These are phyloP conservation scores for Candida palmyrensis DNA, from an alignment of 805 yeast species.

Conservation along the genomic window DNA sequence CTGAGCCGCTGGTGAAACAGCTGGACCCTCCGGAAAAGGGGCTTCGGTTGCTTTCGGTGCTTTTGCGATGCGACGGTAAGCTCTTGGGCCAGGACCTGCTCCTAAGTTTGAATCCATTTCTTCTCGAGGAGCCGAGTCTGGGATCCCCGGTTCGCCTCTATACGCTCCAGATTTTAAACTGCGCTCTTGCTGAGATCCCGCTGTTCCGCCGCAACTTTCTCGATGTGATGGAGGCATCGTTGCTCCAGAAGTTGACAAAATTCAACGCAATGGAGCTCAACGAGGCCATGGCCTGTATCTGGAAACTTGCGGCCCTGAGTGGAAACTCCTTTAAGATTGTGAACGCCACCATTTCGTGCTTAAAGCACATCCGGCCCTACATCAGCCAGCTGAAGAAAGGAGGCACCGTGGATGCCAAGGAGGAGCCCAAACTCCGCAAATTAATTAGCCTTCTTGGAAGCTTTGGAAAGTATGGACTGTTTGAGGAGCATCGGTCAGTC, in stretches of 20 bases:
- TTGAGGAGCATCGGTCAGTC: conserved; percentile 40
- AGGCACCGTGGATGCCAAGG: conserved; percentile 10
- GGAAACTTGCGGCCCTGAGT: conserved; percentile 48
- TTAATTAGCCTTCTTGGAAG: conserved; percentile 61
- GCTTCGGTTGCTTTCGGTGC: conserved; percentile 49
- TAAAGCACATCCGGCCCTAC: conserved; percentile 46
- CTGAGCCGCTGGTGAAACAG: no score
- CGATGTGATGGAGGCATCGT: conserved; percentile 41
- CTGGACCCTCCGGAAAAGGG: conserved; percentile 31
- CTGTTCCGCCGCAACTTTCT: conserved; percentile 49
- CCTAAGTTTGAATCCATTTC: conserved; percentile 56
- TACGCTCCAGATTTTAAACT: conserved; percentile 50
- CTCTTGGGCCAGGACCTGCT: conserved; percentile 66
- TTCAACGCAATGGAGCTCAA: conserved; percentile 56
- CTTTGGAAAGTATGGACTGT: conserved; percentile 66
- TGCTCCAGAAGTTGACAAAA: conserved; percentile 56
- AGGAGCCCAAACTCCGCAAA: conserved; percentile 48
- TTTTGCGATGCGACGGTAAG: conserved; percentile 48
- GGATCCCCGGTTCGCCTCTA: conserved; percentile 40
- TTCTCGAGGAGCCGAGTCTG: conserved; percentile 43
- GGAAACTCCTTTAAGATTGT: conserved; percentile 46
- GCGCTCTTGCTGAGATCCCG: conserved; percentile 39
- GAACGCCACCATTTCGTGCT: conserved; percentile 60
- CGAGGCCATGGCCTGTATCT: conserved; percentile 70
- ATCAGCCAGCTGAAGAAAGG: conserved; percentile 19